Conservation (phyloP, 1,284 basidiomycete species). For the Irpex lacteus region DNA sequence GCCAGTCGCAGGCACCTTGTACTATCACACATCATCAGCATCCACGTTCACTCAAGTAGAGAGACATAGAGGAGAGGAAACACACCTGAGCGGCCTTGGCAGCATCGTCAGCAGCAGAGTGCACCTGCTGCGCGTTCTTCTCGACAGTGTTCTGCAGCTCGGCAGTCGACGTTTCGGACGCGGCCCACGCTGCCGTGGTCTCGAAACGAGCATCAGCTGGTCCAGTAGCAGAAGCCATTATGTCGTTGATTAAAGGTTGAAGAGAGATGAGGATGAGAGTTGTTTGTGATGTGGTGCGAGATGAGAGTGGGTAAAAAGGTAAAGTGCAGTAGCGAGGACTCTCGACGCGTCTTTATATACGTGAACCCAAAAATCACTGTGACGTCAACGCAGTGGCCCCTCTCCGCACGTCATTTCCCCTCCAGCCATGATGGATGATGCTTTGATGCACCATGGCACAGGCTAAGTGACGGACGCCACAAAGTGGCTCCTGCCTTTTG, state of each 20-base stretch:
- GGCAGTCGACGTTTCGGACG: slow-evolving; percentile 43
- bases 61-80: not conserved
- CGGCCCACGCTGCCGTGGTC: slow-evolving; percentile 49
- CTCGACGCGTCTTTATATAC: slow-evolving; percentile 9
- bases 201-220: slow-evolving; percentile 34
- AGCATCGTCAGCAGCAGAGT: slow-evolving; percentile 44
- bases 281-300: not conserved
- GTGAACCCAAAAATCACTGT: not conserved
- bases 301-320: slow-evolving; percentile 1
- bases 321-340: not conserved
- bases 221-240: slow-evolving; percentile 24
- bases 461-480: not conserved
- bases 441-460: not conserved
- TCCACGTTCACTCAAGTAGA: not conserved
- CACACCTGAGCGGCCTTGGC: slow-evolving; percentile 47
- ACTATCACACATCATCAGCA: slow-evolving; percentile 25
- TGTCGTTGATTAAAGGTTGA: not conserved
- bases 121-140: slow-evolving; percentile 42
- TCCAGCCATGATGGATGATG: too few relatives aligned
- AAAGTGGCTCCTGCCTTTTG: not conserved
- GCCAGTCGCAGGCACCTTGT: slow-evolving; percentile 41
- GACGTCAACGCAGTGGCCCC: slow-evolving; percentile 2
- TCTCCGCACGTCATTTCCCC: not conserved
- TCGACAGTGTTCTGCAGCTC: slow-evolving; percentile 38
- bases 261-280: not conserved